Evolutionary conservation across 805 yeast species (phyloP).

Genomic region (Pichia membranifaciens): DNA sequence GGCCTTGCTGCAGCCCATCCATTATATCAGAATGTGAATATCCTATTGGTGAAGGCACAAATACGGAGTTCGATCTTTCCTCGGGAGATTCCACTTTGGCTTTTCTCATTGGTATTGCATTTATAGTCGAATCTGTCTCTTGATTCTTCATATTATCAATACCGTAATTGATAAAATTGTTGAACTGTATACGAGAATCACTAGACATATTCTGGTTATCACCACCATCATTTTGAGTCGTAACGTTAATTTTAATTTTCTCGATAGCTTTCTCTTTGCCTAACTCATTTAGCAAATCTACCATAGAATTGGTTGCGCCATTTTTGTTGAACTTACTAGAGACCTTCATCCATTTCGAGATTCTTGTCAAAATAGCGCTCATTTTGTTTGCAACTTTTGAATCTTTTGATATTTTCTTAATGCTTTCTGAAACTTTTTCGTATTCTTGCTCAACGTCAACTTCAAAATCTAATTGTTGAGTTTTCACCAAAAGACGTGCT

Average conservation of each 20-base stretch:
- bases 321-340: slow-evolving; percentile 34
- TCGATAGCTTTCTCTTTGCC: slow-evolving; percentile 45
- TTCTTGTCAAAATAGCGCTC: slow-evolving; percentile 31
- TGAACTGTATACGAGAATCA: slow-evolving; percentile 27
- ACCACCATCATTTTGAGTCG: slow-evolving; percentile 19
- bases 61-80: slow-evolving; percentile 4
- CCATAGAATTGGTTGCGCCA: slow-evolving; percentile 53
- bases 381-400: slow-evolving; percentile 32
- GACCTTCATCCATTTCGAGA: slow-evolving; percentile 36
- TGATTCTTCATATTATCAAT: not conserved
- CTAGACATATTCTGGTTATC: slow-evolving; percentile 25
- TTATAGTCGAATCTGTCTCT: not conserved
- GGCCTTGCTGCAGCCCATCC: slow-evolving; percentile 1
- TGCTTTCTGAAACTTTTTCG: slow-evolving; percentile 23
- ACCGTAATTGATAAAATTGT: slow-evolving; percentile 19
- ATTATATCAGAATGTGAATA: slow-evolving; percentile 17
- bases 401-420: slow-evolving; percentile 20
- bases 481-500: slow-evolving; percentile 39
- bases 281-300: slow-evolving; percentile 47
- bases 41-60: slow-evolving; percentile 31
- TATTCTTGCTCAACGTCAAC: slow-evolving; percentile 30
- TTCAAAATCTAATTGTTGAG: slow-evolving; percentile 33
- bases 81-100: not conserved
- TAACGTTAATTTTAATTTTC: slow-evolving; percentile 23
- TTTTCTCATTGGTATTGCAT: not conserved